Percentiles rank a stretch among this genome's conserved stretches.
phyloP scores from a whole-genome alignment of 78 protist genomes.

The Parvularia atlantis region DNA sequence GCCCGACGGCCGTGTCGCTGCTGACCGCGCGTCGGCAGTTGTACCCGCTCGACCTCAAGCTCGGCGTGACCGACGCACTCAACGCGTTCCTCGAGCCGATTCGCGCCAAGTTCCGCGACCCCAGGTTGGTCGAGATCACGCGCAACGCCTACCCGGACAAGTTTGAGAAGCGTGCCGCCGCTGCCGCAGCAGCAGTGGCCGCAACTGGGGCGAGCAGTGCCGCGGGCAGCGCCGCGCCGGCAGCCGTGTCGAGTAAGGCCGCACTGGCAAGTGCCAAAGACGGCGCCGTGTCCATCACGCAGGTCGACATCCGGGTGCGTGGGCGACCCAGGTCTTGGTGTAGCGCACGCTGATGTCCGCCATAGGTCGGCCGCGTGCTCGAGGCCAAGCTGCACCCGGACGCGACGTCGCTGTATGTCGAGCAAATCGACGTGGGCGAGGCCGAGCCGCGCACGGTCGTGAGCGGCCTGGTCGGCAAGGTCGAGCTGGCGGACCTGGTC shows the following conservation, averaged over 20 bases:
- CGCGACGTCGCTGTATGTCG: constrained; percentile 31
- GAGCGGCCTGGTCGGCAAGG: constrained; percentile 26
- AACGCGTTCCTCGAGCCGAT: constrained; percentile 14
- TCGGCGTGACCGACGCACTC: background rate
- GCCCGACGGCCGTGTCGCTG: too few species aligned
- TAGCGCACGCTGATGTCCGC: too few species aligned
- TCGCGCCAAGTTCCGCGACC: background rate
- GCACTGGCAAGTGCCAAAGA: too few species aligned
- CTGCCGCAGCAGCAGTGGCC: too few species aligned
- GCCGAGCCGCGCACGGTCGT: constrained; percentile 16
- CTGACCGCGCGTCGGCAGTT: background rate
- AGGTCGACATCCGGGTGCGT: too few species aligned
- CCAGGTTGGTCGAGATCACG: background rate
- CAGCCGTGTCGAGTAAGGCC: too few species aligned
- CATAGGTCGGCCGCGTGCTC: constrained; percentile 29
- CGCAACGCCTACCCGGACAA: background rate
- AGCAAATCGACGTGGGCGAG: constrained; percentile 45
- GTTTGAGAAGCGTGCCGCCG: too few species aligned
- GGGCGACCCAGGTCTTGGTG: too few species aligned
- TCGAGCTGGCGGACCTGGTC: background rate
- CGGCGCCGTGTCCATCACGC: too few species aligned
- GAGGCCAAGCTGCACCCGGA: constrained; percentile 19
- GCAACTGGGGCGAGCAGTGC: too few species aligned
- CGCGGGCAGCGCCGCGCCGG: too few species aligned
- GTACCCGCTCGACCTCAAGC: constrained; percentile 6